These are phyloP conservation scores for Rosa multiflora DNA, from an alignment of 306 rosid species.

Conservation along the genomic window DNA sequence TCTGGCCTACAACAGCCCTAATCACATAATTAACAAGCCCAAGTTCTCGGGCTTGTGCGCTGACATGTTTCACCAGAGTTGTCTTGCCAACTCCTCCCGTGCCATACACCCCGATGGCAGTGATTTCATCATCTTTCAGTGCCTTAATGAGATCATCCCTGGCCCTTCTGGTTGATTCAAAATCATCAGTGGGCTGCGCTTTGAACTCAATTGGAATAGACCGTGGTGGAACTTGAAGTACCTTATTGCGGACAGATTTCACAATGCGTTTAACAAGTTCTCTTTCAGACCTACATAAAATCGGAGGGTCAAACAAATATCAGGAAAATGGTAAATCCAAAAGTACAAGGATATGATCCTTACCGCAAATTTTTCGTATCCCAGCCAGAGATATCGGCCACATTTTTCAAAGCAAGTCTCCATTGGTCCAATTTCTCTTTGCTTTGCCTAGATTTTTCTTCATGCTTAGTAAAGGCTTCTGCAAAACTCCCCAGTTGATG, in stretches of 20 bases:
- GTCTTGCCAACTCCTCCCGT: neutral
- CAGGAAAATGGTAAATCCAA: neutral
- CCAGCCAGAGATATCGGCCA: neutral
- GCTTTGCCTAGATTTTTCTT: neutral
- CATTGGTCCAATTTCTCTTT: neutral
- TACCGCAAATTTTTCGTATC: neutral
- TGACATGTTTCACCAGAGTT: neutral
- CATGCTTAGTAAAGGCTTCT: neutral
- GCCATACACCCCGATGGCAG: neutral
- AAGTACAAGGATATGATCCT: neutral
- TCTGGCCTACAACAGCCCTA: neutral
- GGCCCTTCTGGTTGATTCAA: neutral
- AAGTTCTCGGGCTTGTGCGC: neutral
- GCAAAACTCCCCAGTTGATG: neutral
- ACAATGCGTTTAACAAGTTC: conserved; percentile 1
- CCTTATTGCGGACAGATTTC: neutral
- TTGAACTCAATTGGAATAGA: neutral
- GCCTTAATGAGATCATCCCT: neutral
- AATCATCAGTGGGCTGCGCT: neutral
- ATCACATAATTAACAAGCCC: neutral
- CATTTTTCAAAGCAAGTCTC: conserved; percentile 2
- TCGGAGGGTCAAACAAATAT: neutral
- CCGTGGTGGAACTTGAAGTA: neutral
- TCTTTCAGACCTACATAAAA: neutral
- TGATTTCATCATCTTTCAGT: neutral